Conservation (phyloP, 208 protist species). For the Trichomonas vaginalis region DNA sequence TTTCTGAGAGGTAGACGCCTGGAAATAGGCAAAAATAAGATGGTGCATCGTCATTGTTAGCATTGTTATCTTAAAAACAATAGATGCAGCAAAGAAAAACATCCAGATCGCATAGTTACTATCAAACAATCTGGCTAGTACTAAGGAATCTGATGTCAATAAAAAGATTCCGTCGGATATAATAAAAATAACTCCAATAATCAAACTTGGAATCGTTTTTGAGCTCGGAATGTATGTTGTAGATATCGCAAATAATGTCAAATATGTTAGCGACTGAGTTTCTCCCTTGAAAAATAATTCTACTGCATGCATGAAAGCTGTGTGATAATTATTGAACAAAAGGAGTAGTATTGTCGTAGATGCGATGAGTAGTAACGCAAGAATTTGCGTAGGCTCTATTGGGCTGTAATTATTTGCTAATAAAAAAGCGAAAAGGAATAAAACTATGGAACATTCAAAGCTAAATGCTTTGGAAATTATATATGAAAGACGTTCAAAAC, state of each 20-base stretch:
- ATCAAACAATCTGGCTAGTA: not conserved
- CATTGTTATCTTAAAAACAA: not conserved
- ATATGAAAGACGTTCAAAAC: not conserved
- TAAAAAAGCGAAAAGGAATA: not conserved
- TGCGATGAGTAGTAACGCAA: not conserved
- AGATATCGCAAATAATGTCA: not conserved
- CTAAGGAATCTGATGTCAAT: not conserved
- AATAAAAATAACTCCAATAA: not conserved
- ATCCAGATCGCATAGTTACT: not conserved
- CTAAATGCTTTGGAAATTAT: not conserved
- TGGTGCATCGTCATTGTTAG: not conserved
- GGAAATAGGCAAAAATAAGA: not conserved
- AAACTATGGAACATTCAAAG: not conserved
- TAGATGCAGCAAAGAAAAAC: not conserved
- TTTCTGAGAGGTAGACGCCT: not conserved
- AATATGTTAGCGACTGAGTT: not conserved
- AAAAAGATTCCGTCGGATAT: not conserved
- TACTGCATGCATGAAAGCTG: not conserved
- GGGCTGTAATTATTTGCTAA: not conserved
- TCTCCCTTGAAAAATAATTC: not conserved
- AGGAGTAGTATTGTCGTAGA: not conserved
- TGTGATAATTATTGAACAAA: not conserved
- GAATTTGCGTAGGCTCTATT: not conserved
- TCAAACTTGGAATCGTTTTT: not conserved
- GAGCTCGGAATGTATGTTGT: not conserved